Evolutionary conservation across 345 rosid species (phyloP), one percentile per base, ranked within the genome.

Genomic region (Hibiscus tridactylites): DNA sequence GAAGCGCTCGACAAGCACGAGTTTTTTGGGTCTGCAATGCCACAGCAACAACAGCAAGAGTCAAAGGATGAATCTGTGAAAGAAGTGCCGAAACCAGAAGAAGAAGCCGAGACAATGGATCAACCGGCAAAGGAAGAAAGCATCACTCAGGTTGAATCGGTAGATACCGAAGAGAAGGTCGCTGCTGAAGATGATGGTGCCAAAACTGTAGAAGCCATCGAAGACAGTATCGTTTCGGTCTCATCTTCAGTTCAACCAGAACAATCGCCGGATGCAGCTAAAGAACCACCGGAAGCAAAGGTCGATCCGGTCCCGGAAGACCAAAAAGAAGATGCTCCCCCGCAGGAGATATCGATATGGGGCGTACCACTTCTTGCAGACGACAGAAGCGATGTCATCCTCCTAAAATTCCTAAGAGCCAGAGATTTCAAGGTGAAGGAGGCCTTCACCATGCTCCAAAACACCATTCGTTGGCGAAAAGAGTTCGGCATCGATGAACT

Each of bases 191-290:
- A 87, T 56, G 97, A 90, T n/a, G 93, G 93, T 57, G 81, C 93
- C 73, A 91, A 88, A 74, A 88, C 88, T 0, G 96, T 91, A 0
- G 97, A 93, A 76, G 97, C 93, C 42, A 88, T 93, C 46, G 88
- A 91, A 73, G 97, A 91, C 76, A 87, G 91, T 0, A 80, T 93
- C 11, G 91, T 91, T 9, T 75, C 91, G 7, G 86, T 85, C 62
- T 77, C 90, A 17, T 71, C 84, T 37, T 76, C 78, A 6, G 60
- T 54, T 19, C 74, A 78, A 62, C 16, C 73, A 16, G 81, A 72
- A 64, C 76, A 56, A 29, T 59, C 65, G 28, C 21, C 71, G 15
- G 33, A 26, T 61, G 46, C 83, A 1, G 52, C 33, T 42, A 56
- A 65, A 29, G 39, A 46, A 16, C 13, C 13, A 3, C 2, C 17